These are phyloP conservation scores for Lenwebbia sp. DNA, from an alignment of 345 rosid species.

Conservation along the genomic window DNA sequence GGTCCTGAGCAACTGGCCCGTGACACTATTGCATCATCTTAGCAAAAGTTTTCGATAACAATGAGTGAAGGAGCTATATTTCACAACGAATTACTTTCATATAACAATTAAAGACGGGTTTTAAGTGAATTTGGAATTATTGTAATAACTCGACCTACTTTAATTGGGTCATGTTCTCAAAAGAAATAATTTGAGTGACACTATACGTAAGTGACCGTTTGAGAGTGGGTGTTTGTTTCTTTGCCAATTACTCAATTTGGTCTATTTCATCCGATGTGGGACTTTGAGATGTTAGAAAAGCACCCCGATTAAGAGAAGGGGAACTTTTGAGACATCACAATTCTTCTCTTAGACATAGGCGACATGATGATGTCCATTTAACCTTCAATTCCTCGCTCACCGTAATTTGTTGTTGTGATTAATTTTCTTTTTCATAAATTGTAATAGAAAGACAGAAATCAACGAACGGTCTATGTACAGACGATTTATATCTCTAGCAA, in stretches of 20 bases:
- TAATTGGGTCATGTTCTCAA: not conserved
- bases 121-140: not conserved
- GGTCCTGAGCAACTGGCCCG: no score
- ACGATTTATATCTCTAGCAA: not conserved
- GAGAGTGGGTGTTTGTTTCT: not conserved
- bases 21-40: not conserved
- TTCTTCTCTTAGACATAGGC: not conserved
- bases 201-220: not conserved
- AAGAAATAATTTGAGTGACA: not conserved
- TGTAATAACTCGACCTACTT: not conserved
- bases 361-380: not conserved
- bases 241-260: not conserved
- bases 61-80: not conserved
- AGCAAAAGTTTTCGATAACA: not conserved
- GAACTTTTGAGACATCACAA: not conserved
- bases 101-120: not conserved
- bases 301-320: not conserved
- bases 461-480: not conserved
- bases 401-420: not conserved
- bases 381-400: not conserved
- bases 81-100: not conserved
- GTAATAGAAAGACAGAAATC: not conserved
- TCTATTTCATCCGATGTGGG: not conserved
- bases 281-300: not conserved
- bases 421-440: not conserved